These are phyloP conservation scores for Limtongia smithiae DNA, from an alignment of 805 yeast genomes.

Conservation along the genomic window DNA sequence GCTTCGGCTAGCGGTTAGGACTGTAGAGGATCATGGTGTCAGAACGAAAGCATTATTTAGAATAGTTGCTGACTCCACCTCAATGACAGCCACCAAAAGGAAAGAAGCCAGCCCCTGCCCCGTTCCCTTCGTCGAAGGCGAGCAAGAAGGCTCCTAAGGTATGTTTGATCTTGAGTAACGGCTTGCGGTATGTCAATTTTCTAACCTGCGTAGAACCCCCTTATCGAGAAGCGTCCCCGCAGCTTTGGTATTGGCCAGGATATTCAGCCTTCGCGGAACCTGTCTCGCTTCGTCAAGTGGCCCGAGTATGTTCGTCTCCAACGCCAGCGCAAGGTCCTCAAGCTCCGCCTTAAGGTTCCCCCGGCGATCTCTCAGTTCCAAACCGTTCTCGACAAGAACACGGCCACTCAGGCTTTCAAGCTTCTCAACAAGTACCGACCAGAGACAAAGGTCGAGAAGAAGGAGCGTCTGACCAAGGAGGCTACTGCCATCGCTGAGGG, in stretches of 20 bases:
- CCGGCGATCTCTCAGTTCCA: conserved; percentile 98
- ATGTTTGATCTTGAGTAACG: conserved; percentile 6
- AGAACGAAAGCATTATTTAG: conserved; percentile 13
- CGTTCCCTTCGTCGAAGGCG: conserved; percentile 74
- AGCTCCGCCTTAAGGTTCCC: conserved; percentile 96
- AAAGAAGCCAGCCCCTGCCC: conserved; percentile 97
- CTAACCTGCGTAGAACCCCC: conserved; percentile 60
- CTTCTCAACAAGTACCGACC: conserved; percentile 99
- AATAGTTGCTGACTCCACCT: conserved; percentile 33
- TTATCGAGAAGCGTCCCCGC: conserved; percentile 84
- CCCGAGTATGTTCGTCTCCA: conserved; percentile 97
- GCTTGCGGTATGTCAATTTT: background rate
- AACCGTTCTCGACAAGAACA: conserved; percentile 94
- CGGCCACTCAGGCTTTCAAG: conserved; percentile 96
- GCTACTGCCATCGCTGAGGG: conserved; percentile 99
- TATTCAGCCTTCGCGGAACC: conserved; percentile 89
- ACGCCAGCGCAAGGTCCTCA: conserved; percentile 97
- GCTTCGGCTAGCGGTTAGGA: background rate
- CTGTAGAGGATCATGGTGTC: conserved; percentile 28
- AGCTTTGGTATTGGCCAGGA: conserved; percentile 96
- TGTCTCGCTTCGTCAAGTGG: conserved; percentile 97
- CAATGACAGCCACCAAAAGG: conserved; percentile 61
- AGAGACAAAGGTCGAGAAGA: conserved; percentile 95
- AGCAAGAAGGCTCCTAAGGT: conserved; percentile 45
- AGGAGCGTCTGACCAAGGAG: conserved; percentile 97